Evolutionary conservation across 2,329 filamentous ascomycete species (phyloP), one percentile per base, ranked within the genome.

Genomic region (Colletotrichum kahawae): DNA sequence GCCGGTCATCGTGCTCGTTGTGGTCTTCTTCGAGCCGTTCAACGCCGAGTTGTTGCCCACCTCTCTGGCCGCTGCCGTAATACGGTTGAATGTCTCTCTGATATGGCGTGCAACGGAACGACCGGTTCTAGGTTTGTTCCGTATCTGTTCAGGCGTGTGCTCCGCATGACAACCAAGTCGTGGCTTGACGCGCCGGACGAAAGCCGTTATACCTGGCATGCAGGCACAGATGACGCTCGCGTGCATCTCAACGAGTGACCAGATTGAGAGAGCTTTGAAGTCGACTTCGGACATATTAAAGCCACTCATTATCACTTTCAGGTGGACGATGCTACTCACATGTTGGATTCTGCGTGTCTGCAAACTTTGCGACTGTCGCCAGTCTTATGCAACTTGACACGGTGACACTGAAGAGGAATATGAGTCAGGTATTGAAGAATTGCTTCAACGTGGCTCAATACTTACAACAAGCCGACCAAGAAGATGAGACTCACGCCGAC

Each of bases 191-290:
- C 71, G 71, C 10, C 71, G 71, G 8, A 71, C 33, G 4, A 74
- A 74, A 10, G 71, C 60, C 3, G 60, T 71, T 60, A 74, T 71
- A 2, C 71, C 71, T 1, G 76, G 70, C 63, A 77, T 67, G 6
- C 76, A 77, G 2, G 74, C 70, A 27, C 74, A 76, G 21, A 76
- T 74, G 31, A 77, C 67, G 38, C 74, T 71, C 0, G 73, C 14
- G 31, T 71, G 70, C 38, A 76, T 71, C 54, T 77, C 74, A 18
- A 74, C 4, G 16, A 71, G 57, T 2, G 63, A 67, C 76, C 70
- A 77, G 14, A 67, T 71, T 2, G 67, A 66, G 5, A 74, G 36
- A 0, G 51, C 36, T 27, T 67, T 71, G 60, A 57, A 71, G 29
- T 74, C 71, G n/a, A 31, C 71, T 74, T n/a, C 12, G 8, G 8